Evolutionary conservation across 2,329 filamentous ascomycete genomes (phyloP).

Genomic region (Cladosporium sp.): DNA sequence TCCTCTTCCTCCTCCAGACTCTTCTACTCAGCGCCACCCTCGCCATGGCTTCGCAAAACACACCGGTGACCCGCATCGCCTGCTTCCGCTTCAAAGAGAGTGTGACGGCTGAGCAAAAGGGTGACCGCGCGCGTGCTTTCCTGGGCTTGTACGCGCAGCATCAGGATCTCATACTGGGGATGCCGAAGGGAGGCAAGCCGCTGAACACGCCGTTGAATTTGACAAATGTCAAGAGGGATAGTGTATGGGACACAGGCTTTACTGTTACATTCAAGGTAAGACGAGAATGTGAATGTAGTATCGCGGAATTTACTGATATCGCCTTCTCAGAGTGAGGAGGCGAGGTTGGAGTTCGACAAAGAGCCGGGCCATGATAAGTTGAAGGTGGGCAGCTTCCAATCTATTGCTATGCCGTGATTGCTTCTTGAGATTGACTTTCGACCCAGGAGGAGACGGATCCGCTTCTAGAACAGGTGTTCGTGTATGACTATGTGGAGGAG

Average conservation of each 20-base stretch:
- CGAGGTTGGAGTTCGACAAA: constrained; percentile 7
- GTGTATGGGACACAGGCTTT: constrained; percentile 7
- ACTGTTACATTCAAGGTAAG: constrained; percentile 8
- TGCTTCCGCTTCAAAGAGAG: constrained; percentile 7
- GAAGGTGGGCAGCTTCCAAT: not conserved
- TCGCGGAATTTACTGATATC: not conserved
- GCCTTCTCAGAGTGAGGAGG: constrained; percentile 4
- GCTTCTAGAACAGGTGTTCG: constrained; percentile 15
- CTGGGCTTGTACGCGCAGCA: constrained; percentile 3
- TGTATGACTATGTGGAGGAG: constrained; percentile 47
- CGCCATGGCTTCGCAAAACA: not conserved
- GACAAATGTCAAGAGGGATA: constrained; percentile 9
- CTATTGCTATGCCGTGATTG: too few species aligned
- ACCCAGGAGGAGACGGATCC: constrained; percentile 9
- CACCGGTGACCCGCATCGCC: constrained; percentile 2
- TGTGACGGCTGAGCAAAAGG: constrained; percentile 6
- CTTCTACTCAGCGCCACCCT: not conserved
- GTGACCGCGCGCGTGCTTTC: constrained; percentile 3
- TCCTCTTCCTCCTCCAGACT: not conserved
- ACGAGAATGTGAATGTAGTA: not conserved
- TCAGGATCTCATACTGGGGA: constrained; percentile 2
- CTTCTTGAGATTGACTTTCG: not conserved
- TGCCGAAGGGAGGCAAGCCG: constrained; percentile 9
- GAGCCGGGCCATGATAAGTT: constrained; percentile 7
- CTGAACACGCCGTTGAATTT: constrained; percentile 8